Percentiles rank a stretch among this genome's conserved stretches.
phyloP scores from a whole-genome alignment of 2,329 filamentous ascomycete genomes.

The Monosporascus sp. region DNA sequence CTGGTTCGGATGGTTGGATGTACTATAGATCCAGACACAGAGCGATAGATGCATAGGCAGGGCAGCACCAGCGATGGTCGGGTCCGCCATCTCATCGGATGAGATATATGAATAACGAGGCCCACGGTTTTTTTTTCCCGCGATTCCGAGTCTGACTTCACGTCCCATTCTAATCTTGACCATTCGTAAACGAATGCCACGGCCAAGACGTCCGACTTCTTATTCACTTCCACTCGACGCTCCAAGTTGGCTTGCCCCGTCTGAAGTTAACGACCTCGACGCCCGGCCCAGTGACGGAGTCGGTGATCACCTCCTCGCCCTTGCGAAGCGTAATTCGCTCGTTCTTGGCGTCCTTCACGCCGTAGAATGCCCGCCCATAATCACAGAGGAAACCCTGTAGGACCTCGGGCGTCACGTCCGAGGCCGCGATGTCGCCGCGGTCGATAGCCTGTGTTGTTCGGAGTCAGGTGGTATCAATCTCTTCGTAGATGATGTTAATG shows the following conservation, averaged over 20 bases:
- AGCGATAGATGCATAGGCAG: not conserved
- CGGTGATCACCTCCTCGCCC: slow-evolving; percentile 41
- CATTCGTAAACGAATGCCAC: not conserved
- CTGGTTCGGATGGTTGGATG: not conserved
- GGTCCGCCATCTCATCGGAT: not conserved
- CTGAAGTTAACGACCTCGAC: slow-evolving; percentile 63
- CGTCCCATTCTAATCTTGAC: not conserved
- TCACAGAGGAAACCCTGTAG: slow-evolving; percentile 24
- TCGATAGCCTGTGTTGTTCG: slow-evolving; percentile 27
- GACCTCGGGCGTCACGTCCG: slow-evolving; percentile 23
- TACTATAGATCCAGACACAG: not conserved
- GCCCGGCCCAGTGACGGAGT: slow-evolving; percentile 48
- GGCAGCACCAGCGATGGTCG: not conserved
- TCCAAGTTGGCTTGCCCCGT: slow-evolving; percentile 56
- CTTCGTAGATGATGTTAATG: too few relatives aligned
- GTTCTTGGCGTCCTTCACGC: slow-evolving; percentile 3
- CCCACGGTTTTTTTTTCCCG: not conserved
- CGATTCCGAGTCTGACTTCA: not conserved
- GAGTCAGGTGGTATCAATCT: not conserved
- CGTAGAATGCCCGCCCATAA: slow-evolving; percentile 22
- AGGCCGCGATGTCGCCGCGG: slow-evolving; percentile 19
- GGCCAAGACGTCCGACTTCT: too few relatives aligned
- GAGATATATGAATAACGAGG: not conserved
- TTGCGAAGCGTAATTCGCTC: slow-evolving; percentile 7
- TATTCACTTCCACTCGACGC: slow-evolving; percentile 37